These are phyloP conservation scores for Fusarium subtropicale DNA, from an alignment of 2,329 filamentous ascomycete species.

Conservation along the genomic window DNA sequence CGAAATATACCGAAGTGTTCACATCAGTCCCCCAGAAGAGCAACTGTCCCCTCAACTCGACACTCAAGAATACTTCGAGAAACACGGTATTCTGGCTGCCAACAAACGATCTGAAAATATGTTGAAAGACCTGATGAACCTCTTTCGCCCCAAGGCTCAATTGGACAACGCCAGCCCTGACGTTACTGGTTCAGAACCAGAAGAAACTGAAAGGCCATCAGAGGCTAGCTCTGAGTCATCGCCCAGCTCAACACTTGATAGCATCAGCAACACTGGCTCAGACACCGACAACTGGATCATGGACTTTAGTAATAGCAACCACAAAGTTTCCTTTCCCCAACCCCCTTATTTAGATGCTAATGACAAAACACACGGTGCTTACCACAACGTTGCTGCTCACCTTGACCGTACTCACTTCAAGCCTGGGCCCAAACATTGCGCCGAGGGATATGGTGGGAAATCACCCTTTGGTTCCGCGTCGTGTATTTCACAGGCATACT, in stretches of 20 bases:
- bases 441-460: not conserved
- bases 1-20: constrained; percentile 13
- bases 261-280: not conserved
- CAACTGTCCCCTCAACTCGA: not conserved
- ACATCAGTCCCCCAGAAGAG: not conserved
- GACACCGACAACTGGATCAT: not conserved
- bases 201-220: not conserved
- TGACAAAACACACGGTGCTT: not conserved
- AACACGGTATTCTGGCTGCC: not conserved
- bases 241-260: not conserved
- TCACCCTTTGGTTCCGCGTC: not conserved
- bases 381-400: not conserved
- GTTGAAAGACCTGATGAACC: not conserved
- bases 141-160: not conserved
- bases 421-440: not conserved
- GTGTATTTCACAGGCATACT: not conserved
- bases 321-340: not conserved
- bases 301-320: not conserved
- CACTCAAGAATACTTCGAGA: not conserved
- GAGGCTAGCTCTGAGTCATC: not conserved
- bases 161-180: no score
- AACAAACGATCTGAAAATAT: constrained; percentile 14
- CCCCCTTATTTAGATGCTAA: not conserved
- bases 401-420: not conserved
- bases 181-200: not conserved